Base-by-base conservation (phyloP, 352 stramenopile genomes). In the Phytophthora pini region DNA sequence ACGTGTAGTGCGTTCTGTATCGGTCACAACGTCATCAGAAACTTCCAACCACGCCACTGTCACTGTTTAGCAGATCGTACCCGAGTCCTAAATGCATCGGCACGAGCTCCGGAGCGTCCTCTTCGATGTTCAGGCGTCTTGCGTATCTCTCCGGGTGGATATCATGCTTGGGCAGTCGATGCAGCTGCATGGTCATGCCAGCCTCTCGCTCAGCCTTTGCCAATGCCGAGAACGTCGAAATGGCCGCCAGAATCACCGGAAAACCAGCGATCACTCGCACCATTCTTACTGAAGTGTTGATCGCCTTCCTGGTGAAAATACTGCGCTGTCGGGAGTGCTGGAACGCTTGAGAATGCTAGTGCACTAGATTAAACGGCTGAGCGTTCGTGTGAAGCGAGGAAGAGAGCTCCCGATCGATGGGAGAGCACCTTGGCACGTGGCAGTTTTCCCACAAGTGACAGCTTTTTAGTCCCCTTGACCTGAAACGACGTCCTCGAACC, bases 1-100 rank as follows among this genome's bases (percentile, higher is more conserved):
- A 93, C 20, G 88, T 87, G 48, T 94, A 96, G 59, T 96, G 88
- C 17, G 88, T 96, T 3, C 88, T 92, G 22, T 31, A 47, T 11
- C 20, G 31, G 52, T 26, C 38, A 41, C 5, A 68, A 26, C n/a
- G 4, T 27, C 26, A 10, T 71, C 50, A 72, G 22, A 52, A 45
- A 38, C 11, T 15, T 13, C 20, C 51, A 53, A n/a, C 6, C 20
- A 49, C n/a, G 5, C 15, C 10, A 31, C 1, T 27, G 2, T 24
- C 29, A 45, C 5, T 15, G 6, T 13, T 10, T 20, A 24, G 7
- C 36, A 45, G 20, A 5, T 48, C 71, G 44, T 58, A 89, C 80
- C 80, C 84, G 46, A 92, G 76, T 45, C 84, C 86, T 2, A 84
- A 67, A 52, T 91, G 81, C 24, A 94, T 60, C 43, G 86, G 86